Base-by-base conservation (phyloP, 139 green algal genomes). In the Diplosphaera chodatii region DNA sequence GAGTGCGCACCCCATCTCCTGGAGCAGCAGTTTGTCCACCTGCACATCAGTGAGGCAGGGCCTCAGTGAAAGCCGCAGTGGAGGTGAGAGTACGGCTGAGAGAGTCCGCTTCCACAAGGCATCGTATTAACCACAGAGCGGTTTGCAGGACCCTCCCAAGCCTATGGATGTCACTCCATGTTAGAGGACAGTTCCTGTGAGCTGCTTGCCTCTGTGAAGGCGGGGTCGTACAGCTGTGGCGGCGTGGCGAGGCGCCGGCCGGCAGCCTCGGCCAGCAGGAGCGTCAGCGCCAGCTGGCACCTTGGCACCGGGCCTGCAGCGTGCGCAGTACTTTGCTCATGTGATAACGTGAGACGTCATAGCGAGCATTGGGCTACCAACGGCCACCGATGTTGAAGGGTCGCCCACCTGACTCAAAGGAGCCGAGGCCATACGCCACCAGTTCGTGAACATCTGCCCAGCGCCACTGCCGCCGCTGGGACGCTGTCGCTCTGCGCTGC, bases 371-470 rank as follows among this genome's bases (percentile, higher is more conserved):
- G n/a, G n/a, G n/a, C n/a, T n/a, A n/a, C n/a, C n/a, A n/a, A n/a
- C n/a, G n/a, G n/a, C n/a, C n/a, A n/a, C n/a, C n/a, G n/a, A n/a
- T n/a, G n/a, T n/a, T n/a, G n/a, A n/a, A n/a, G n/a, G n/a, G n/a
- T n/a, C n/a, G n/a, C n/a, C n/a, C n/a, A 37, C 64, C 64, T 37
- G 64, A 33, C 69, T 74, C 55, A 28, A 74, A 64, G 27, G 69
- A 74, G 27, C 69, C 69, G 4, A 74, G 69, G 15, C 69, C 69
- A 48, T 74, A 74, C 4, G 67, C 69, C 41, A 74, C 69, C 48
- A 74, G 40, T 55, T 74, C 33, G 55, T 55, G 40, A 2, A 73
- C 68, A 25, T 29, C 33, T 10, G 32, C 68, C 68, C 28, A 34
- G 21, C 29, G 63, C 63, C 63, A 59, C 16, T 18, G 48, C 48